Evolutionary conservation across 768 basidiomycete species (phyloP).

Genomic region (Boletus rubropictus): DNA sequence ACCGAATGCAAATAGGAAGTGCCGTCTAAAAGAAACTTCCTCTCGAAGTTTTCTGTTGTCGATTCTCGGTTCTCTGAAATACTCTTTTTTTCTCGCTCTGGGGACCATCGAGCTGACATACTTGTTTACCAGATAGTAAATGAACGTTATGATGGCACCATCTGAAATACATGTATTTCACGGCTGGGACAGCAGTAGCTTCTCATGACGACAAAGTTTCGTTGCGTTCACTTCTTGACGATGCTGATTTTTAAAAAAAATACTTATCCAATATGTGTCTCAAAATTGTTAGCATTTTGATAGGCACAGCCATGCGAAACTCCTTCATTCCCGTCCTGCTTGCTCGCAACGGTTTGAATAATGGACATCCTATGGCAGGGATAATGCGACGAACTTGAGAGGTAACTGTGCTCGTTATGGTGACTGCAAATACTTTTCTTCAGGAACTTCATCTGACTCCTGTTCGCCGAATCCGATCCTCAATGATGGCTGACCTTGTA

Average conservation of each 20-base stretch:
- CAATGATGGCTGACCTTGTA: too few relatives aligned
- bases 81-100: not conserved
- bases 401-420: too few relatives aligned
- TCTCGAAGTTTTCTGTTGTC: conserved; percentile 27
- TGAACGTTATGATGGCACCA: not conserved
- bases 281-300: conserved; percentile 19
- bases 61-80: conserved; percentile 33
- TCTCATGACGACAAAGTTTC: not conserved
- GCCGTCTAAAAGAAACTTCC: conserved; percentile 29
- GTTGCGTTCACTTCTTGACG: not conserved
- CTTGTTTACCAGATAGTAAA: conserved; percentile 2
- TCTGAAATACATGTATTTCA: too few relatives aligned
- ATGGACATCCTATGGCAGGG: not conserved
- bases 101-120: conserved; percentile 3
- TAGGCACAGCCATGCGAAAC: not conserved
- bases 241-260: conserved; percentile 7
- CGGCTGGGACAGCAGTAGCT: not conserved
- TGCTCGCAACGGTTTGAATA: not conserved
- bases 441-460: not conserved
- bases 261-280: conserved; percentile 9
- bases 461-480: too few relatives aligned
- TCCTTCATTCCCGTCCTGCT: not conserved
- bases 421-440: not conserved
- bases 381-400: not conserved
- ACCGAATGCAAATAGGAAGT: conserved; percentile 36